These are phyloP conservation scores for Cytospora piceae DNA, from an alignment of 2,329 filamentous ascomycete species.

Conservation along the genomic window DNA sequence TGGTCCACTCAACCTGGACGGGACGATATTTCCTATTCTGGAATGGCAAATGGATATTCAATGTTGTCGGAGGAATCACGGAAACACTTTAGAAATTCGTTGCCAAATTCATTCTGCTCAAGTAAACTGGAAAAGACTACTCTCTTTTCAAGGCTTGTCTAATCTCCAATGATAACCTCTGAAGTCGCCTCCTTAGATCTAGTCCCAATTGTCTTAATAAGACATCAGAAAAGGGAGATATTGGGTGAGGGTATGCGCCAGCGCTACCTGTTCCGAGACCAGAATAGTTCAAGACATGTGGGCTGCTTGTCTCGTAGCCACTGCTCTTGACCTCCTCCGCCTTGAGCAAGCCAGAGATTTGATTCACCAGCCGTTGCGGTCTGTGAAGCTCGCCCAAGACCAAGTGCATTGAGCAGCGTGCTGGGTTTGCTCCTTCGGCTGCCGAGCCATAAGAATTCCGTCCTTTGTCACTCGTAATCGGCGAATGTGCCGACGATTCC, in stretches of 20 bases:
- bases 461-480: background rate
- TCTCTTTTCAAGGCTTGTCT: background rate
- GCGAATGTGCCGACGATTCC: background rate
- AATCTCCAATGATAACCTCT: background rate
- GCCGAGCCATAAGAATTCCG: background rate
- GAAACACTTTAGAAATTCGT: too few species aligned
- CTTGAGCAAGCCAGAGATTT: conserved; percentile 31
- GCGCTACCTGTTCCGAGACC: too few species aligned
- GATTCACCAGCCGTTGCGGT: conserved; percentile 37
- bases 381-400: conserved; percentile 41
- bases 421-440: background rate
- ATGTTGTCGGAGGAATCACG: too few species aligned
- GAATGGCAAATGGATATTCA: too few species aligned
- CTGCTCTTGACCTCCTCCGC: background rate
- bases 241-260: background rate
- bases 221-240: background rate
- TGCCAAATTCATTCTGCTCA: too few species aligned
- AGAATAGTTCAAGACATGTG: background rate
- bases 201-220: background rate
- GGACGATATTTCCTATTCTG: too few species aligned
- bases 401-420: conserved; percentile 10
- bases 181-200: background rate
- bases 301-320: background rate
- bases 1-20: too few species aligned
- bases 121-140: background rate